Percentiles rank a stretch among this genome's conserved stretches.
These are phyloP conservation scores for Nannochloropsis oceanica DNA, from an alignment of 108 stramenopile genomes.

Conservation along the genomic window DNA sequence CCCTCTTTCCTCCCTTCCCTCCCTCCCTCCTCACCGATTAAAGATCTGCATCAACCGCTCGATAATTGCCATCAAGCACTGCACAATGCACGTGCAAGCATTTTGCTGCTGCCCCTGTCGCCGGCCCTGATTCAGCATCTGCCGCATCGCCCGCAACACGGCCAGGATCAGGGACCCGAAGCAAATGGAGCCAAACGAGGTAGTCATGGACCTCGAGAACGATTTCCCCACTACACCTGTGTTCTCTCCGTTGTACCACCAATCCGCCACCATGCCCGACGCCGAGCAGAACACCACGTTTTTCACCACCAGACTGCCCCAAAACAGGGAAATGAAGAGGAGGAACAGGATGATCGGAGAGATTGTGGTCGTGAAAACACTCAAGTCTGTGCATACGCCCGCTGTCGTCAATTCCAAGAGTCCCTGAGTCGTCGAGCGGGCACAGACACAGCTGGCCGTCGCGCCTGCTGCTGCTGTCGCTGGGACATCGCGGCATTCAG, in stretches of 20 bases:
- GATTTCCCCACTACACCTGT: slow-evolving; percentile 1
- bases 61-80: slow-evolving; percentile 3
- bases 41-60: slow-evolving; percentile 12
- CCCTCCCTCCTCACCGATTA: slow-evolving; percentile 9
- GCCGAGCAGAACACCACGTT: slow-evolving; percentile 4
- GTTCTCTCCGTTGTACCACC: slow-evolving; percentile 18
- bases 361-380: background rate
- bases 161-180: slow-evolving; percentile 70
- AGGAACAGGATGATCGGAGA: background rate
- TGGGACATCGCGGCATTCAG: background rate
- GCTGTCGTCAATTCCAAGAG: background rate
- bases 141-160: slow-evolving; percentile 49
- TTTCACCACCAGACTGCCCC: slow-evolving; percentile 1
- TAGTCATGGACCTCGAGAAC: slow-evolving; percentile 12
- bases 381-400: background rate
- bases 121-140: slow-evolving; percentile 26
- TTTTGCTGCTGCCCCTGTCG: background rate
- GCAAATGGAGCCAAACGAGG: slow-evolving; percentile 65
- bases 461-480: background rate
- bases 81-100: background rate
- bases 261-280: slow-evolving; percentile 17
- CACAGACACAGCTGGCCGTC: background rate
- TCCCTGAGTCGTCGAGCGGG: background rate
- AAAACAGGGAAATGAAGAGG: slow-evolving; percentile 16
- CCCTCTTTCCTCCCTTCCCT: background rate